A percentile compares a stretch with the other conserved stretches of the same genome.
phyloP scores from a whole-genome alignment of 306 rosid species.

The Quercus robur region DNA sequence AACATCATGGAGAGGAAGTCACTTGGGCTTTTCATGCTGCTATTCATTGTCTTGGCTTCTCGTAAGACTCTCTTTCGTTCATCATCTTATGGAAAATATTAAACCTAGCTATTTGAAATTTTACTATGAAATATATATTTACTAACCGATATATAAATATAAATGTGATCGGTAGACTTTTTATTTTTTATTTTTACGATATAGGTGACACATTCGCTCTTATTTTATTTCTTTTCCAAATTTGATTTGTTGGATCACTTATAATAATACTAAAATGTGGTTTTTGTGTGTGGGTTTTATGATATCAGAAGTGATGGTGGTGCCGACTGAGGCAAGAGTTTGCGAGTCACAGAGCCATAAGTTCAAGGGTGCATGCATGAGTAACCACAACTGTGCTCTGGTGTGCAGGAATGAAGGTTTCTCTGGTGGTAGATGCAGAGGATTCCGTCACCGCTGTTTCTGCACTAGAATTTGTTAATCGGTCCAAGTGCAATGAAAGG shows the following conservation, averaged over 20 bases:
- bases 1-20: constrained; percentile 30
- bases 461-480: constrained; percentile 33
- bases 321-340: constrained; percentile 36
- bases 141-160: too few species aligned
- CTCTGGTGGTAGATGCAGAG: constrained; percentile 44
- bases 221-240: too few species aligned
- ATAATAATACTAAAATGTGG: neutral
- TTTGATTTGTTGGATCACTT: too few species aligned
- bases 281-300: neutral
- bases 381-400: constrained; percentile 35
- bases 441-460: constrained; percentile 52
- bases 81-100: too few species aligned
- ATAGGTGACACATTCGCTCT: too few species aligned
- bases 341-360: constrained; percentile 42
- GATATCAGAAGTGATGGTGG: constrained; percentile 21
- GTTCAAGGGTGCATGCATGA: constrained; percentile 26
- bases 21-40: constrained; percentile 10
- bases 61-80: constrained; percentile 16
- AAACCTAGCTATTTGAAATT: too few species aligned
- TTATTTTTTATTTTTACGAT: too few species aligned
- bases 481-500: neutral
- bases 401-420: constrained; percentile 47
- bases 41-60: constrained; percentile 30
- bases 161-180: too few species aligned
- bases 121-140: too few species aligned